These are phyloP conservation scores for Phaeotremella skinneri DNA, from an alignment of 768 basidiomycete genomes.

Conservation along the genomic window DNA sequence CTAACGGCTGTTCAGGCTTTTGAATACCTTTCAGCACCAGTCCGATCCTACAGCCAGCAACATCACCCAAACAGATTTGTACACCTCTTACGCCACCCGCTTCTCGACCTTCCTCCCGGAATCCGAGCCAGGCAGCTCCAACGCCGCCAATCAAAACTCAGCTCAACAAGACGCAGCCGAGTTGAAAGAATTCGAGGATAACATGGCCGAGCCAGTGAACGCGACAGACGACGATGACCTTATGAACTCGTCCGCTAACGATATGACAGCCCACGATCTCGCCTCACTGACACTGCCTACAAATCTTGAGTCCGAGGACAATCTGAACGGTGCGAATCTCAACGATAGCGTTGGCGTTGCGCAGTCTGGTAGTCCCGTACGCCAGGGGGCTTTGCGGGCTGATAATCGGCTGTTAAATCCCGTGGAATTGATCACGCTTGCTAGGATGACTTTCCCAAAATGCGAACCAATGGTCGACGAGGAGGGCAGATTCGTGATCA, in stretches of 20 bases:
- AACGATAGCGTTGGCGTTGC: background rate
- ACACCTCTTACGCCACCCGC: slow-evolving; percentile 41
- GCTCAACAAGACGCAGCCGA: slow-evolving; percentile 4
- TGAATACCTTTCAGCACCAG: slow-evolving; percentile 30
- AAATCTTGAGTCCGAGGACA: background rate
- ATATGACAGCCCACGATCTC: slow-evolving; percentile 4
- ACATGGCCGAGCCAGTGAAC: slow-evolving; percentile 1
- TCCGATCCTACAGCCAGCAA: slow-evolving; percentile 15
- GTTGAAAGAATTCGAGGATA: slow-evolving; percentile 5
- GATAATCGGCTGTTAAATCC: slow-evolving; percentile 41
- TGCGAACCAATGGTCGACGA: slow-evolving; percentile 34
- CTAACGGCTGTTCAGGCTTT: slow-evolving; percentile 18
- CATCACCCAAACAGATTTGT: slow-evolving; percentile 39
- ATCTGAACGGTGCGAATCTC: background rate
- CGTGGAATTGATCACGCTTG: slow-evolving; percentile 39
- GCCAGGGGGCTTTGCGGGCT: background rate
- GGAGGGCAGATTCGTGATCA: slow-evolving; percentile 38
- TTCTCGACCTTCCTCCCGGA: slow-evolving; percentile 27
- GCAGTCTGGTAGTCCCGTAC: background rate
- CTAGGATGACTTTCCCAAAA: slow-evolving; percentile 41
- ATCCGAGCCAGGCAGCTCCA: background rate
- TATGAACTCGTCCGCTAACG: slow-evolving; percentile 2
- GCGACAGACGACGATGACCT: background rate
- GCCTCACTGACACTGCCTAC: background rate
- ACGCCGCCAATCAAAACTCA: background rate